Conservation (phyloP, 139 green algal genomes). For the Tetradesmus lagerheimii region DNA sequence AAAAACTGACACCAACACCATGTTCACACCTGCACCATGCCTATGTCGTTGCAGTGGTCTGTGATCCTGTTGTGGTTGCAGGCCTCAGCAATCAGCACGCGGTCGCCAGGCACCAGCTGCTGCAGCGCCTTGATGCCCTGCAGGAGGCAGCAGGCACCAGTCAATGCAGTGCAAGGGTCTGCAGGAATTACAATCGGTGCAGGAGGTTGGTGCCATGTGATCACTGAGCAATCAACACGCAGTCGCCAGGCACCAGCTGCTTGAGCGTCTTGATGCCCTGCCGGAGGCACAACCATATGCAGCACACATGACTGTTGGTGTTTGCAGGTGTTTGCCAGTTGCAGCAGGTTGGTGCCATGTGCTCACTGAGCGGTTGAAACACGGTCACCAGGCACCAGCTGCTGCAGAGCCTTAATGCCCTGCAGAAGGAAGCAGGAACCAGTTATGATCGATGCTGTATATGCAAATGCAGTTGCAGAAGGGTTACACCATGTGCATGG, state of each 20-base stretch:
- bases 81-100: slow-evolving; percentile 71
- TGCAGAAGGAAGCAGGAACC: too few species aligned
- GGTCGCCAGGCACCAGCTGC: slow-evolving; percentile 47
- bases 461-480: too few species aligned
- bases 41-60: slow-evolving; percentile 76
- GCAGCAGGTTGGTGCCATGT: too few species aligned
- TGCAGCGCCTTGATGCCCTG: slow-evolving; percentile 49
- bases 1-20: slow-evolving; percentile 46
- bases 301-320: not conserved
- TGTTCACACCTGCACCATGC: slow-evolving; percentile 59
- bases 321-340: too few species aligned
- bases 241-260: slow-evolving; percentile 47
- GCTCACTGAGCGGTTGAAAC: too few species aligned
- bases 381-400: too few species aligned
- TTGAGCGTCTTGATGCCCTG: slow-evolving; percentile 49
- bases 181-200: not conserved
- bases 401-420: too few species aligned
- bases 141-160: slow-evolving; percentile 41
- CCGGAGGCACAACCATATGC: slow-evolving; percentile 30
- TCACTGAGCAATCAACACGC: slow-evolving; percentile 64
- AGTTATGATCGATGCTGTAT: too few species aligned
- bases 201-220: not conserved
- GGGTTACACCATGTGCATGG: too few species aligned
- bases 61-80: slow-evolving; percentile 85
- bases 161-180: too few species aligned